phyloP scores from a whole-genome alignment of 2,329 filamentous ascomycete genomes.

The Xylaria sp. region DNA sequence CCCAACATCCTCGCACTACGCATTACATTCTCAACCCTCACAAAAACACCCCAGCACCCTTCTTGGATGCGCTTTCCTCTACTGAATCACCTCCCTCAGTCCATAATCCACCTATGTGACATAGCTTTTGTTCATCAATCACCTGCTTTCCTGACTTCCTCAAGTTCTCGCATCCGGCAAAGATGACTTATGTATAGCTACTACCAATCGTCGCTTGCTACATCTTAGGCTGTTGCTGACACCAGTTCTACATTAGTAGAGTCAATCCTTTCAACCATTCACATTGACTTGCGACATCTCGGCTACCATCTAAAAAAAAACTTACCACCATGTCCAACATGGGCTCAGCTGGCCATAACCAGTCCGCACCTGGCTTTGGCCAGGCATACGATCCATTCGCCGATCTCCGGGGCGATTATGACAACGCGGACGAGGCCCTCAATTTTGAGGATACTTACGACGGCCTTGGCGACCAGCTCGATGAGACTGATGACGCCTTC shows the following conservation, averaged over 20 bases:
- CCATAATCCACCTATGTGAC: not conserved
- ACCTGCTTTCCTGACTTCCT: not conserved
- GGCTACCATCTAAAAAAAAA: not conserved
- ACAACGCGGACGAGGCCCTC: constrained; percentile 63
- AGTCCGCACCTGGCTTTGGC: constrained; percentile 81
- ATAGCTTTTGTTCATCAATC: not conserved
- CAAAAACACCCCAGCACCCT: constrained; percentile 11
- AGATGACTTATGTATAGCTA: constrained; percentile 4
- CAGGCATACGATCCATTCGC: constrained; percentile 88
- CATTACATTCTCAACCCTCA: not conserved
- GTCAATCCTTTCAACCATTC: constrained; percentile 5
- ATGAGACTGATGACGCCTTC: constrained; percentile 92
- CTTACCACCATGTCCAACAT: constrained; percentile 58
- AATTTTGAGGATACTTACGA: constrained; percentile 99
- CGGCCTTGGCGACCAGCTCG: constrained; percentile 87
- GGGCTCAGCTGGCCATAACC: constrained; percentile 68
- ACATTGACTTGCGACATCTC: constrained; percentile 11
- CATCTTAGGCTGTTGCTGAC: constrained; percentile 19
- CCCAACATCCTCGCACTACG: not conserved
- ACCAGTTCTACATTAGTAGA: constrained; percentile 21
- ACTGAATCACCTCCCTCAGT: not conserved
- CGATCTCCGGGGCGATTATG: constrained; percentile 75
- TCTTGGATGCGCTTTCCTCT: not conserved
- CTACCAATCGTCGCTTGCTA: not conserved
- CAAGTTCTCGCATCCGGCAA: not conserved